Conservation (phyloP, 345 rosid species). For the Lepidium africanum region DNA sequence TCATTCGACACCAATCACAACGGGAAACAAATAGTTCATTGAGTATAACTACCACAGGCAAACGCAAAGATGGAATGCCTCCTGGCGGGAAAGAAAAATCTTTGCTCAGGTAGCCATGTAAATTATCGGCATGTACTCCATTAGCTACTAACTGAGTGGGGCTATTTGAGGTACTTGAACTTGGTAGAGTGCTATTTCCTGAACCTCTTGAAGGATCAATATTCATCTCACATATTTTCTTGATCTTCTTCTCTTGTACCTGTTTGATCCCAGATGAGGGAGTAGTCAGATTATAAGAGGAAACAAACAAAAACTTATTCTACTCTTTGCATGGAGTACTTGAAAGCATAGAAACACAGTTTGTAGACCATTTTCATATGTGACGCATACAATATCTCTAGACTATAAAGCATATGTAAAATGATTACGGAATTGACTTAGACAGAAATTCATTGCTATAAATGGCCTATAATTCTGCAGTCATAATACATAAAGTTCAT, state of each 20-base stretch:
- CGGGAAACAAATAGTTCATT: constrained; percentile 3
- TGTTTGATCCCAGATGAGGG: constrained; percentile 25
- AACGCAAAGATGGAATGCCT: constrained; percentile 60
- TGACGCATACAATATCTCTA: not conserved
- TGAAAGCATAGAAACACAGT: not conserved
- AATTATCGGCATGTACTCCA: constrained; percentile 45
- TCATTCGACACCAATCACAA: not conserved
- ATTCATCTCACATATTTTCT: constrained; percentile 77
- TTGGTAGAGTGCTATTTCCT: constrained; percentile 39
- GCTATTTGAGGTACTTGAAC: constrained; percentile 38
- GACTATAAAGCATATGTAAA: not conserved
- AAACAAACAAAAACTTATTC: not conserved
- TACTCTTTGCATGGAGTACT: not conserved
- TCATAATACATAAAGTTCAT: not conserved
- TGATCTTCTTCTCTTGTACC: constrained; percentile 95
- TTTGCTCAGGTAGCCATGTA: constrained; percentile 28
- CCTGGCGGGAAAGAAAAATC: constrained; percentile 54
- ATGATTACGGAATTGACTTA: not conserved
- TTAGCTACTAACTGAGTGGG: constrained; percentile 38
- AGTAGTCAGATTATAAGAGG: not conserved
- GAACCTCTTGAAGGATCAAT: constrained; percentile 42
- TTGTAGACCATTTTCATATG: constrained; percentile 3
- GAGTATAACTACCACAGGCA: constrained; percentile 87
- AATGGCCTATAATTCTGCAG: not conserved
- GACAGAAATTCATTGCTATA: not conserved